These are phyloP conservation scores for Lasiodiplodia theobromae DNA, from an alignment of 2,329 filamentous ascomycete species.

Conservation along the genomic window DNA sequence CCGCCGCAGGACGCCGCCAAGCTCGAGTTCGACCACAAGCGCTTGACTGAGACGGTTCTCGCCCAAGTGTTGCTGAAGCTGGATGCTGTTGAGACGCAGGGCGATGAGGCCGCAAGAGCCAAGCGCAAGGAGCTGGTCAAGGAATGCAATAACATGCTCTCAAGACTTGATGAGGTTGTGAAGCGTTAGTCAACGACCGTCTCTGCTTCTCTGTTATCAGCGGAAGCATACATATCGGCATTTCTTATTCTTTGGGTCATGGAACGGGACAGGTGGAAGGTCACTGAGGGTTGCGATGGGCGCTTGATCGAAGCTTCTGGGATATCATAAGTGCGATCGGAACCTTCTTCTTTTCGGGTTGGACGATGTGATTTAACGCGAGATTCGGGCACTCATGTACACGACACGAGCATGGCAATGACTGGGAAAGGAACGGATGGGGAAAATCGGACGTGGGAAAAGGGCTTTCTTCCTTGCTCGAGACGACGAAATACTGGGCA, in stretches of 20 bases:
- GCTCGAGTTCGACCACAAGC: slow-evolving; percentile 75
- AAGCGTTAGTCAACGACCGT: not conserved
- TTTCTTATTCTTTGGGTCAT: not conserved
- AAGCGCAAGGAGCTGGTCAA: slow-evolving; percentile 76
- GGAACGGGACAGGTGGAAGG: not conserved
- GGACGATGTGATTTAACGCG: not conserved
- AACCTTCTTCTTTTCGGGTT: not conserved
- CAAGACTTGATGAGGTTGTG: slow-evolving; percentile 63
- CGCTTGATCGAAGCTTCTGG: not conserved
- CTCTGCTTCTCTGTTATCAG: not conserved
- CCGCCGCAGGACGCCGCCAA: slow-evolving; percentile 73
- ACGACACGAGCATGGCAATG: slow-evolving; percentile 2
- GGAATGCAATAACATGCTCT: slow-evolving; percentile 72
- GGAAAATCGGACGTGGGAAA: not conserved
- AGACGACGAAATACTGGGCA: not conserved
- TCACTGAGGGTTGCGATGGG: not conserved
- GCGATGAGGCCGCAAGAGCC: slow-evolving; percentile 68
- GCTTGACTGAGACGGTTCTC: slow-evolving; percentile 77
- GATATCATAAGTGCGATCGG: not conserved
- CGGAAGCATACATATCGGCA: not conserved
- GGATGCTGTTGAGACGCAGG: slow-evolving; percentile 77
- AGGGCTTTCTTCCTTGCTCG: not conserved
- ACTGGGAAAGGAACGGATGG: not conserved
- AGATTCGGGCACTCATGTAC: not conserved
- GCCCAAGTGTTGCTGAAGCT: slow-evolving; percentile 78